These are phyloP conservation scores for Candida nitratophila DNA, from an alignment of 805 yeast genomes.

Conservation along the genomic window DNA sequence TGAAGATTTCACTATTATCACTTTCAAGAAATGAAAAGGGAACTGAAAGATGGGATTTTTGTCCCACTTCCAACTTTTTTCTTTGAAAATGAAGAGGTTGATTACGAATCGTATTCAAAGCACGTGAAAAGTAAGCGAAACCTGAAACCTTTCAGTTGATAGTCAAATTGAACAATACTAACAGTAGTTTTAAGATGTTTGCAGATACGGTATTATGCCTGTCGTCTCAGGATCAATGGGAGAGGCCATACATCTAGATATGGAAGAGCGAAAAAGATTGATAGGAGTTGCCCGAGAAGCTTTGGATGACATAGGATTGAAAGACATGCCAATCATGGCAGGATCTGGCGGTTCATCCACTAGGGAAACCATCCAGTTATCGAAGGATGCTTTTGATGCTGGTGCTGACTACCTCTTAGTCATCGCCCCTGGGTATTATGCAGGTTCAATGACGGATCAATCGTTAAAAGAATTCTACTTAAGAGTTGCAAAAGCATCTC, in stretches of 20 bases:
- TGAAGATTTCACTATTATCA: neutral
- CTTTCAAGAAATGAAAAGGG: constrained; percentile 2
- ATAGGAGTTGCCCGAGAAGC: constrained; percentile 23
- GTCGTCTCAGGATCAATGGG: constrained; percentile 35
- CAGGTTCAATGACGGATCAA: constrained; percentile 22
- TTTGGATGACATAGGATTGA: constrained; percentile 25
- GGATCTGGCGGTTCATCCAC: constrained; percentile 25
- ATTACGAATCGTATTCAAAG: constrained; percentile 24
- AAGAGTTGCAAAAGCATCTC: constrained; percentile 25
- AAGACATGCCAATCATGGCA: constrained; percentile 21
- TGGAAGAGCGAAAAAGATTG: constrained; percentile 24
- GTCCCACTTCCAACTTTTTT: constrained; percentile 11
- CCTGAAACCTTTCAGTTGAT: too few relatives aligned
- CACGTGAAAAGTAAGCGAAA: constrained; percentile 22
- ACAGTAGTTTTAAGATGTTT: neutral
- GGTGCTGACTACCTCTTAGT: constrained; percentile 30
- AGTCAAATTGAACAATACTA: too few relatives aligned
- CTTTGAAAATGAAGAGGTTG: constrained; percentile 18
- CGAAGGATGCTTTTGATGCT: constrained; percentile 19
- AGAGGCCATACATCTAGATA: constrained; percentile 28
- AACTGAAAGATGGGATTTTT: constrained; percentile 3
- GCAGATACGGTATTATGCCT: constrained; percentile 23
- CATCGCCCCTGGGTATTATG: constrained; percentile 30
- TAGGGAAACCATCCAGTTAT: constrained; percentile 22
- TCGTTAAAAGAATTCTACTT: constrained; percentile 27